Evolutionary conservation across 441 rosid genomes (phyloP).

Genomic region (Adansonia grandidieri): DNA sequence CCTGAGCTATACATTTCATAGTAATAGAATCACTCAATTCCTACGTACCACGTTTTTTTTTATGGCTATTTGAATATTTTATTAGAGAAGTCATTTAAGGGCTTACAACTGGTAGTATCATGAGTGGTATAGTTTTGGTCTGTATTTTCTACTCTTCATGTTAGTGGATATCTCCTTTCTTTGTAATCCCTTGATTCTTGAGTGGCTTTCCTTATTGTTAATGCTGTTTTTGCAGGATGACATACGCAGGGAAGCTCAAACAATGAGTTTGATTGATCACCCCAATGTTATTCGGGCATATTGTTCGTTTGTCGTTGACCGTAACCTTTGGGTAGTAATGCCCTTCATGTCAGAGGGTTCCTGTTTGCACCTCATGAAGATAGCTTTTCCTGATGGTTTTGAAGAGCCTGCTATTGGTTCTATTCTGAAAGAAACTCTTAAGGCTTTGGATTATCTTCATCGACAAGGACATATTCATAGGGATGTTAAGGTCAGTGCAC

Average conservation of each 20-base stretch:
- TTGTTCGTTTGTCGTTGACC: slow-evolving; percentile 94
- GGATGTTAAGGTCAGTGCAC: slow-evolving; percentile 82
- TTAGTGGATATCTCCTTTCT: slow-evolving; percentile 5
- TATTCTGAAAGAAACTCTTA: slow-evolving; percentile 93
- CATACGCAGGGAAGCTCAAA: slow-evolving; percentile 93
- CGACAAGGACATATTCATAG: slow-evolving; percentile 98
- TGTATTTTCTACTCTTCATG: background rate
- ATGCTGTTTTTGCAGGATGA: slow-evolving; percentile 68
- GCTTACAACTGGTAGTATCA: background rate
- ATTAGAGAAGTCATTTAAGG: background rate
- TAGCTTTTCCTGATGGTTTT: slow-evolving; percentile 89
- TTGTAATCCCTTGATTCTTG: slow-evolving; percentile 16
- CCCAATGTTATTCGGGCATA: slow-evolving; percentile 87
- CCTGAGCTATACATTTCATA: background rate
- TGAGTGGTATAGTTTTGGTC: background rate
- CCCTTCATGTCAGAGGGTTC: slow-evolving; percentile 99
- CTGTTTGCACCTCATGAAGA: slow-evolving; percentile 97
- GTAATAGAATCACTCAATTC: background rate
- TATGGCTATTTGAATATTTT: slow-evolving; percentile 10
- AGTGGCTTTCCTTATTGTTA: slow-evolving; percentile 27
- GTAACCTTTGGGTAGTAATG: slow-evolving; percentile 97
- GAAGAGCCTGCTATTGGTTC: slow-evolving; percentile 92
- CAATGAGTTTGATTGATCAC: slow-evolving; percentile 98
- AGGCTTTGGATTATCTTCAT: slow-evolving; percentile 97
- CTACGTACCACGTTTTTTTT: background rate